Evolutionary conservation across 2,329 filamentous ascomycete species (phyloP), one percentile per base, ranked within the genome.

Genomic region (Fusarium sterilihyphosum): DNA sequence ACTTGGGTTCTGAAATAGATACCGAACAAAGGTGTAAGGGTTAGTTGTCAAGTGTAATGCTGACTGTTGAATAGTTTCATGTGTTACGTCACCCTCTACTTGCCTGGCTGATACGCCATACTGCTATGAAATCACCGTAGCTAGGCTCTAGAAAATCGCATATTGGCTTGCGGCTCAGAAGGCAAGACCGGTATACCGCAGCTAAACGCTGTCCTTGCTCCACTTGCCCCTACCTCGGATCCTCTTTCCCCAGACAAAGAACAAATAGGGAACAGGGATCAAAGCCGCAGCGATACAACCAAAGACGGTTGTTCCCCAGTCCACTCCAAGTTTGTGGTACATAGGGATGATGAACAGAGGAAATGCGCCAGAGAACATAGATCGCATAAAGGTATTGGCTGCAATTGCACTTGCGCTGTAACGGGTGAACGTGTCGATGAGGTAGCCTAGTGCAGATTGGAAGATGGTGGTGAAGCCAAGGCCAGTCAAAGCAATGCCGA

Each of bases 221-320:
- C 61, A 64, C 2, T 41, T 44, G 3, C 61, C 61, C 14, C 40
- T 40, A 10, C 35, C 53, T 49, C 61, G 40, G 12, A 64, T 64
- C 11, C n/a, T 26, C 6, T 53, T n/a, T 1, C 53, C 53, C 61
- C 43, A 60, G 3, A 58, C 13, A 20, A 64, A 60, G 26, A 64
- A 60, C 8, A 60, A 1, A 29, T 17, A 64, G 0, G 61, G 61
- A 38, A 64, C 61, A n/a, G 61, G 43, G 18, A 64, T 17, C 29
- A 60, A 20, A 4, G 4, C 29, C 5, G 53, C 61, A 9, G 53
- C 53, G 2, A 64, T 64, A 5, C 41, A 41, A 1, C 53, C 61
- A 60, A 64, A 64, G 6, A 64, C 61, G 1, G 41, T 60, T 24
- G 53, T 49, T 29, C 61, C 61, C 61, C 61, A 64, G 26, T 64